Evolutionary conservation across 306 rosid species (phyloP).

Genomic region (Sechiopsis laciniata): DNA sequence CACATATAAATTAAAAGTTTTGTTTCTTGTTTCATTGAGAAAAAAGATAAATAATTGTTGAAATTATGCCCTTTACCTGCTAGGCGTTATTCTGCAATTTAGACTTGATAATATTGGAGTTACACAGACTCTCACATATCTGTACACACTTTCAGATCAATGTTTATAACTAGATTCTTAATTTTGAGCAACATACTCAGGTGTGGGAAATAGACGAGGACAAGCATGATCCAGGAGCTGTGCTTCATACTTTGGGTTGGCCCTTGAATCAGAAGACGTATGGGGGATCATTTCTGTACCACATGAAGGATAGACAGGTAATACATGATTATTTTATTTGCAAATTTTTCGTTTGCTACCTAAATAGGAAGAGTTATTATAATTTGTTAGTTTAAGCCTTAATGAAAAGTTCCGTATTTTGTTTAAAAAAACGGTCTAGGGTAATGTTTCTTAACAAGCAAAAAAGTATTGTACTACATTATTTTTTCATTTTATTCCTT

Average conservation of each 20-base stretch:
- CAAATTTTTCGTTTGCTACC: neutral
- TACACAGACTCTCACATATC: neutral
- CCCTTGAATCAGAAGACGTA: slow-evolving; percentile 84
- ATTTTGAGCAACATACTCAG: slow-evolving; percentile 33
- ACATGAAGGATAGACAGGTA: slow-evolving; percentile 87
- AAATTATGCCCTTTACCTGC: neutral
- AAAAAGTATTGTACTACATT: neutral
- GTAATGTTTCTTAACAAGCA: neutral
- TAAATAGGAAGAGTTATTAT: neutral
- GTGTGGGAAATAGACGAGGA: slow-evolving; percentile 85
- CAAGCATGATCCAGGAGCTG: slow-evolving; percentile 78
- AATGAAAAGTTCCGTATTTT: too few relatives aligned
- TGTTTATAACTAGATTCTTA: neutral
- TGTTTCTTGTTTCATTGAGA: neutral
- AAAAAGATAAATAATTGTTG: neutral
- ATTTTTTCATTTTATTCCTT: neutral
- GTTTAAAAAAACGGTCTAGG: too few relatives aligned
- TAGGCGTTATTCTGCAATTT: neutral
- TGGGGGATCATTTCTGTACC: slow-evolving; percentile 94
- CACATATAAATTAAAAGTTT: neutral
- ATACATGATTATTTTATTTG: slow-evolving; percentile 2
- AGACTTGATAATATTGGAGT: neutral
- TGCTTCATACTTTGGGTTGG: slow-evolving; percentile 92
- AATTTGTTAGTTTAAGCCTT: neutral
- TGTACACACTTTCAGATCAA: neutral